phyloP scores from a whole-genome alignment of 495 filamentous ascomycete genomes.

The Physcia stellaris region DNA sequence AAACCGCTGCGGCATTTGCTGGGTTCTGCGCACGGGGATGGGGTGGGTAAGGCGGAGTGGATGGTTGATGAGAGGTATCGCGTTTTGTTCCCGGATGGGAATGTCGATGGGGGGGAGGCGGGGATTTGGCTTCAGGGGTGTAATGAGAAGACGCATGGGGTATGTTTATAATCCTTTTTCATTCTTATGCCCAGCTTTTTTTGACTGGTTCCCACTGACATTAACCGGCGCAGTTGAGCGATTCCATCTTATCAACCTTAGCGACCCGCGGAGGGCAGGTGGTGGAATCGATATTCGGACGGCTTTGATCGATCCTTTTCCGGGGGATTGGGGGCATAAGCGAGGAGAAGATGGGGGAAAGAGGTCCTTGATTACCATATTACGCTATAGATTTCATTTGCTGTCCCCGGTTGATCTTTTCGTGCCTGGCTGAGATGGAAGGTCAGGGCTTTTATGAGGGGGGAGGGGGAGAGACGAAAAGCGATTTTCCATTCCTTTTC shows the following conservation, averaged over 20 bases:
- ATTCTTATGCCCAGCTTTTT: too few species aligned
- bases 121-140: constrained; percentile 93
- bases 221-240: constrained; percentile 45
- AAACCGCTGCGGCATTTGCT: constrained; percentile 47
- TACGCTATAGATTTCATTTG: too few species aligned
- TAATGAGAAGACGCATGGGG: constrained; percentile 82
- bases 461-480: too few species aligned
- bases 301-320: too few species aligned
- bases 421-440: too few species aligned
- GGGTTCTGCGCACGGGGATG: too few species aligned
- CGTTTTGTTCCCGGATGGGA: constrained; percentile 49
- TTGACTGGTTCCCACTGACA: not conserved
- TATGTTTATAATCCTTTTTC: constrained; percentile 36
- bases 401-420: too few species aligned
- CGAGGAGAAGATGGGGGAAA: too few species aligned
- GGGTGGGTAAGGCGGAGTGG: constrained; percentile 36
- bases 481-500: too few species aligned
- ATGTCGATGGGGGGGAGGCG: constrained; percentile 44
- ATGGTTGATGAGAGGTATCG: constrained; percentile 54
- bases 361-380: too few species aligned
- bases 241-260: constrained; percentile 66
- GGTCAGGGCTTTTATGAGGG: too few species aligned
- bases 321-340: too few species aligned
- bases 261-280: constrained; percentile 65
- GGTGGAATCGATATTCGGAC: constrained; percentile 63